These are phyloP conservation scores for Chaetomium cochliodes DNA, from an alignment of 495 filamentous ascomycete genomes.

Conservation along the genomic window DNA sequence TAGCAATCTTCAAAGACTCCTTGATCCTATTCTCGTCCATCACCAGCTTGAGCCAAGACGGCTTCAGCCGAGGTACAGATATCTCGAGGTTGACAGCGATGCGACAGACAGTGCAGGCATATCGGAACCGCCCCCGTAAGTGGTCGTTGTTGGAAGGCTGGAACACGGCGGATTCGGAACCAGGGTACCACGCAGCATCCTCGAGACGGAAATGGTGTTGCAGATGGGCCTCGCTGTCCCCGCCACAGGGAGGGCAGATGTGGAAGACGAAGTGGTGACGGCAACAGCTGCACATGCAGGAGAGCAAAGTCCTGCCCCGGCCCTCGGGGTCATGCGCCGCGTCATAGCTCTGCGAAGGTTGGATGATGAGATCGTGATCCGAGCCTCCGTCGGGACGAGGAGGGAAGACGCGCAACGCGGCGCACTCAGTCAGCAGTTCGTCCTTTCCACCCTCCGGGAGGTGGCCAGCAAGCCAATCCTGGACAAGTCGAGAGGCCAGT, in stretches of 20 bases:
- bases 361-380: constrained; percentile 32
- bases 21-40: constrained; percentile 55
- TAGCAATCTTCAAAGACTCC: constrained; percentile 53
- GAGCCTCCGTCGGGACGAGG: background rate
- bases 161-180: background rate
- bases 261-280: constrained; percentile 38
- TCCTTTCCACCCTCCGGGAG: background rate
- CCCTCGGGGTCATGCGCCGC: constrained; percentile 20
- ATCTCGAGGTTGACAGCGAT: constrained; percentile 44
- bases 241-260: constrained; percentile 13
- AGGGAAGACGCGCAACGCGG: constrained; percentile 23
- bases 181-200: background rate
- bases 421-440: constrained; percentile 12
- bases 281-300: constrained; percentile 36
- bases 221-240: constrained; percentile 4
- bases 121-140: constrained; percentile 36
- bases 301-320: constrained; percentile 17
- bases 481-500: constrained; percentile 29
- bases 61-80: constrained; percentile 52
- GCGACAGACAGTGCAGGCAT: constrained; percentile 56
- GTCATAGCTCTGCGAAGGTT: constrained; percentile 29
- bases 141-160: constrained; percentile 20
- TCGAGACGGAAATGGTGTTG: constrained; percentile 33
- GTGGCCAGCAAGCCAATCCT: constrained; percentile 29
- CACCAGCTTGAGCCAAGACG: constrained; percentile 53